Base-by-base conservation (phyloP, 768 basidiomycete species). In the Termitomyces sp. region DNA sequence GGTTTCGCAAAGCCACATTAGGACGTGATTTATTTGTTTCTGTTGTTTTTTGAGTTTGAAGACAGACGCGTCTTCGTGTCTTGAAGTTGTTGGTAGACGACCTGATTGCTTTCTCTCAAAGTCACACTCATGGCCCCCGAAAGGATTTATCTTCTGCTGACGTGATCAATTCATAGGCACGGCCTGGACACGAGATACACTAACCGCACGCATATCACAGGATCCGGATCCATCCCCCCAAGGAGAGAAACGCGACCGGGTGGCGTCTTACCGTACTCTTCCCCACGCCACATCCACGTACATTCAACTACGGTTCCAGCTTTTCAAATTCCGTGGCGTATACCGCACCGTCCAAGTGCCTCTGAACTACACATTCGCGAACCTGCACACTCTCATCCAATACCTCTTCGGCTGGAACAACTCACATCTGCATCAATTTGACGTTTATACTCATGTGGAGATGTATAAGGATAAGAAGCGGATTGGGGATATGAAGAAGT, bases 401-500 rank as follows among this genome's bases (percentile, higher is more conserved):
- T 55, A 20, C 32, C 18, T 42, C 42, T 44, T 55, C 15, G 15
- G 45, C 32, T 20, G 15, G 53, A 55, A 16, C 13, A 20, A 39
- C 7, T 40, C 24, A n/a, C 28, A 55, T 55, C 28, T 38, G 12
- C 8, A 52, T 44, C 46, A 18, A 42, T 61, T 28, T 16, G 28
- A 54, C 12, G 45, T 46, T 18, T 50, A 22, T 40, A 54, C 24
- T 24, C 42, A 45, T 55, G 36, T 16, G 11, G 33, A 36, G 22
- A 40, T 49, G 45, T 48, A n/a, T 20, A 33, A 16, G 12, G 38
- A 56, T 20, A 33, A 48, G 15, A 55, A 39, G 7, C 39, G 39
- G 45, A 38, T 24, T 24, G 56, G 42, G 1, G 18, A 57, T 16
- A 57, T 55, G 60, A 61, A 51, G 18, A 42, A 48, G 12, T 61